These are phyloP conservation scores for Prunus armeniaca DNA, from an alignment of 306 rosid genomes.

Conservation along the genomic window DNA sequence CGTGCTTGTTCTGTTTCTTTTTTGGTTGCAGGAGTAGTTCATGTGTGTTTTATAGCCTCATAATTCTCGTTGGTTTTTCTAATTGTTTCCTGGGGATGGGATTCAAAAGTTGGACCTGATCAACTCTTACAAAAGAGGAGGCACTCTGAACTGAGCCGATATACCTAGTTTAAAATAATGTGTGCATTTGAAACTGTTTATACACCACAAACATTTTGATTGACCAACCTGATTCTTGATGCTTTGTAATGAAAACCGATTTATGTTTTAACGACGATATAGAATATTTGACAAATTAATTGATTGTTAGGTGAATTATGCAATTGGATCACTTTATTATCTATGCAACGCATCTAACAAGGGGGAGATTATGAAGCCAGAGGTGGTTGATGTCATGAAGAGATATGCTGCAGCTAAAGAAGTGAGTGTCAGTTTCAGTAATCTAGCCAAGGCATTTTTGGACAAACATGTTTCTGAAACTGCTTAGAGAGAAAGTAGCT, in stretches of 20 bases:
- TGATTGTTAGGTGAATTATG: constrained; percentile 63
- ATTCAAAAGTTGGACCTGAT: not conserved
- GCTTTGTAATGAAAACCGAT: not conserved
- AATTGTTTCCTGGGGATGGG: not conserved
- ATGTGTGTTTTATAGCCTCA: not conserved
- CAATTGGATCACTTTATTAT: constrained; percentile 74
- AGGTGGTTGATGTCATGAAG: constrained; percentile 68
- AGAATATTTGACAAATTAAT: not conserved
- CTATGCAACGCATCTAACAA: constrained; percentile 57
- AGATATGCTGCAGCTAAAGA: constrained; percentile 77
- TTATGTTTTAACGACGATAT: not conserved
- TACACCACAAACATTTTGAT: not conserved
- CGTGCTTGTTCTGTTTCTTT: constrained; percentile 1
- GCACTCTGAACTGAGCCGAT: not conserved
- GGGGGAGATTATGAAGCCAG: constrained; percentile 76
- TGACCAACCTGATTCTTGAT: not conserved
- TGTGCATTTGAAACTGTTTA: not conserved
- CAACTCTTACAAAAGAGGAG: not conserved
- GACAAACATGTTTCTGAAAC: constrained; percentile 52
- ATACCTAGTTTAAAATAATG: not conserved
- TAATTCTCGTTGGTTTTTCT: not conserved
- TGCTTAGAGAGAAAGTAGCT: constrained; percentile 7
- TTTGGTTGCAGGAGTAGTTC: not conserved
- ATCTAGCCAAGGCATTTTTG: constrained; percentile 77
- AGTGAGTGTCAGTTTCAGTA: constrained; percentile 69